Evolutionary conservation across 2,329 filamentous ascomycete genomes (phyloP), one percentile per base, ranked within the genome.

Genomic region (Colletotrichum tropicicola): DNA sequence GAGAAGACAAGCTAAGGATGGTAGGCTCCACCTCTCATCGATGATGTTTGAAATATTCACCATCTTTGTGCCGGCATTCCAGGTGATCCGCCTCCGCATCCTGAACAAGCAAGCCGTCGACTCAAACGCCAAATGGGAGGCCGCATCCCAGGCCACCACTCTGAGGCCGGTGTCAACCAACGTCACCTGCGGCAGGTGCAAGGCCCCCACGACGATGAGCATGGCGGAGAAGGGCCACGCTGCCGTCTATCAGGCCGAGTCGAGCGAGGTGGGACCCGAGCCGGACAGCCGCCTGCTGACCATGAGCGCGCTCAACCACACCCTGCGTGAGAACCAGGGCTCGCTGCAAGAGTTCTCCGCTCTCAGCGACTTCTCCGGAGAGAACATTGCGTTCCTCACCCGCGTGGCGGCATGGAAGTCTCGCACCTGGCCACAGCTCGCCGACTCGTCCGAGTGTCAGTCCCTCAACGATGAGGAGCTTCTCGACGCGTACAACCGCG

Each of bases 351-450:
- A 82, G 52, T 88, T 85, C 69, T 83, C 85, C 1, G 84, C 84
- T 3, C 76, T 80, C 0, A 80, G 81, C 59, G 85, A 88, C 66
- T 87, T 88, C 70, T 87, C 85, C 1, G 85, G 84, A 10, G 85
- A 88, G 71, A 88, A 88, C 68, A 84, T 88, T 68, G 79, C 84
- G 28, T 88, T 88, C 74, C 76, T 88, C 1, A 81, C 77, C 21
- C 76, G 77, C 37, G 78, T 86, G 23, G 73, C 76, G 12, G 76
- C 79, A 57, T 87, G 83, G 81, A 83, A 82, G 59, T 48, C 55
- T 7, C 23, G 23, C 0, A 51, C 43, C 0, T 64, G 59, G 48
- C 49, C 57, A 2, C 17, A 32, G 7, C n/a, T 49, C 3, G 25
- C 55, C 6, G 49, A 23, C 3, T 15, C 13, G 12, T 21, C 43